phyloP scores from a whole-genome alignment of 1,284 basidiomycete species.

The Tylopilus orsonianus region DNA sequence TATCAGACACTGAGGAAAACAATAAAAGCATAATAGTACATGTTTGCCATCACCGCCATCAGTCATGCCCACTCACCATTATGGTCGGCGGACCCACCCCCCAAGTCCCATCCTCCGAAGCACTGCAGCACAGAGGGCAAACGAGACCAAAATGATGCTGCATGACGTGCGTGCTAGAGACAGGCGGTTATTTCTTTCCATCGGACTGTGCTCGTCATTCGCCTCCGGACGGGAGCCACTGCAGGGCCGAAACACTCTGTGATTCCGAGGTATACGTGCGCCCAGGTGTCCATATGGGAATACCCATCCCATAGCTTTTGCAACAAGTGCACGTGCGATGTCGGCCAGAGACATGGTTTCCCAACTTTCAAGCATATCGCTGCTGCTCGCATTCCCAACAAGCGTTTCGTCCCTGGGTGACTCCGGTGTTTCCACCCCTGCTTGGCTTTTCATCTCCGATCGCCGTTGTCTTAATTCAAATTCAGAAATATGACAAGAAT shows the following conservation, averaged over 20 bases:
- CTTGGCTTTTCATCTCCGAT: background rate
- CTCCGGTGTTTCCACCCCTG: background rate
- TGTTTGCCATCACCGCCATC: background rate
- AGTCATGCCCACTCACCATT: slow-evolving; percentile 10
- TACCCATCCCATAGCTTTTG: slow-evolving; percentile 26
- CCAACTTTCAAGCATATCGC: background rate
- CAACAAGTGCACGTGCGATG: slow-evolving; percentile 20
- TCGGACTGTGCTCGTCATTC: slow-evolving; percentile 2
- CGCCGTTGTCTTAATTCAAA: slow-evolving; percentile 1
- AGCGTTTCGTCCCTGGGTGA: background rate
- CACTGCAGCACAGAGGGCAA: slow-evolving; percentile 28
- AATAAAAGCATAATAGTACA: background rate
- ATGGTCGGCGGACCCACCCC: slow-evolving; percentile 25
- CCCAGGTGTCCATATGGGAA: slow-evolving; percentile 20
- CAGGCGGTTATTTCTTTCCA: slow-evolving; percentile 2
- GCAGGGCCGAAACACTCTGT: background rate
- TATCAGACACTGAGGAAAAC: background rate
- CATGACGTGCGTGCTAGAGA: slow-evolving; percentile 21
- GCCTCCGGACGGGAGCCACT: background rate
- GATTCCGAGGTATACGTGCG: background rate
- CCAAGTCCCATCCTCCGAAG: slow-evolving; percentile 29
- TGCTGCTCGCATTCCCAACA: background rate
- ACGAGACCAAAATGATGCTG: slow-evolving; percentile 30
- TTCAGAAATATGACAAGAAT: background rate
- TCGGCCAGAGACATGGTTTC: slow-evolving; percentile 9